These are phyloP conservation scores for Naganishia liquefaciens DNA, from an alignment of 1,284 basidiomycete genomes.

Conservation along the genomic window DNA sequence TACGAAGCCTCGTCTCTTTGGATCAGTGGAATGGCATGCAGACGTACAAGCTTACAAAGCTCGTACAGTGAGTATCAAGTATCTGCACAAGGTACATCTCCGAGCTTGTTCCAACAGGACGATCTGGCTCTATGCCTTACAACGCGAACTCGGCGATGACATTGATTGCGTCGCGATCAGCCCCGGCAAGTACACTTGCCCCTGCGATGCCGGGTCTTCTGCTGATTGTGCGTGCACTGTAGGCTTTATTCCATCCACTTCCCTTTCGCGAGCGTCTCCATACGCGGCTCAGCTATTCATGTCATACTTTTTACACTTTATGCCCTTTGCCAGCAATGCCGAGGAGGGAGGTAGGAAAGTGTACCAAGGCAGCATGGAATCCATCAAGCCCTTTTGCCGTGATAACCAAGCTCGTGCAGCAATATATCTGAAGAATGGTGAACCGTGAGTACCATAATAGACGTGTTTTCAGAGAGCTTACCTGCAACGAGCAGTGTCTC, in stretches of 20 bases:
- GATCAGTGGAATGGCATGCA: conserved; percentile 29
- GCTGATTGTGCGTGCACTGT: neutral
- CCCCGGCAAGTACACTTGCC: conserved; percentile 13
- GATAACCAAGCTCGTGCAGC: neutral
- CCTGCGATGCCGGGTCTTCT: neutral
- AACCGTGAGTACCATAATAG: conserved; percentile 12
- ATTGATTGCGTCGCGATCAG: conserved; percentile 24
- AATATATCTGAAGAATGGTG: conserved; percentile 25
- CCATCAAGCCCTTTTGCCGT: neutral
- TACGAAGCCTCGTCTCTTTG: neutral
- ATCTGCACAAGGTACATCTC: neutral
- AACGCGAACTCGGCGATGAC: neutral
- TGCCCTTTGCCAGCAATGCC: conserved; percentile 28
- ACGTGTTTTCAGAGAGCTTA: neutral
- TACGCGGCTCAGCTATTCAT: conserved; percentile 23
- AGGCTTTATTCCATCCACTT: conserved; percentile 32
- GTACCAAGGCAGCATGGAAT: conserved; percentile 24
- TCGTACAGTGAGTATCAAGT: conserved; percentile 16
- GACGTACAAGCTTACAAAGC: conserved; percentile 31
- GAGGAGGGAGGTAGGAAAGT: conserved; percentile 28
- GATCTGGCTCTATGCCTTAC: conserved; percentile 9
- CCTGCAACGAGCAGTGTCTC: neutral
- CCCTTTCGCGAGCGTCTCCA: conserved; percentile 26
- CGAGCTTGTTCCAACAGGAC: conserved; percentile 6
- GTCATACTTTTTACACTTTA: conserved; percentile 26